These are phyloP conservation scores for Canavalia ensiformis DNA, from an alignment of 306 rosid genomes.

Conservation along the genomic window DNA sequence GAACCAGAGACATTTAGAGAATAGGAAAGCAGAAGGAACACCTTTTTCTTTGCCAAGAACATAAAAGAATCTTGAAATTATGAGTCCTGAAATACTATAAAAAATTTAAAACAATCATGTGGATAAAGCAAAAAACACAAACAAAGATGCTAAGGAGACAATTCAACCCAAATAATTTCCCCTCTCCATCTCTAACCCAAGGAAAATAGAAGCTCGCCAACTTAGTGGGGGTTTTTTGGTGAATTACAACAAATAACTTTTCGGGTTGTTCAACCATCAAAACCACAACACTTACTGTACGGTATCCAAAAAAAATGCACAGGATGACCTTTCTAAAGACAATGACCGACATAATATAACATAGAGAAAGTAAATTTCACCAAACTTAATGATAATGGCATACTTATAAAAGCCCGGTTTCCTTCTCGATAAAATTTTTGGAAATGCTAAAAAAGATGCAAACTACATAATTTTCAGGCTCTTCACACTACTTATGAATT, in stretches of 20 bases:
- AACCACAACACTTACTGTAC: constrained; percentile 1
- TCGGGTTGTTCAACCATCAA: neutral
- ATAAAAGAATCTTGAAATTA: neutral
- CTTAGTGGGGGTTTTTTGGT: neutral
- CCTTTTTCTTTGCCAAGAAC: constrained; percentile 1
- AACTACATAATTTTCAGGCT: neutral
- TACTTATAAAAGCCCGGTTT: neutral
- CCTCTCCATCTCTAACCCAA: constrained; percentile 19
- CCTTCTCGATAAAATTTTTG: constrained; percentile 5
- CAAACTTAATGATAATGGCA: neutral
- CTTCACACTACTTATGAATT: neutral
- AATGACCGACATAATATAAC: neutral
- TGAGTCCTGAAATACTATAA: neutral
- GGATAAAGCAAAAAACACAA: neutral
- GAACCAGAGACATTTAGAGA: constrained; percentile 1
- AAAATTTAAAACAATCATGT: neutral
- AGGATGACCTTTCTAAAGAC: neutral
- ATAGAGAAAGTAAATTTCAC: neutral
- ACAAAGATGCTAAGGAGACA: neutral
- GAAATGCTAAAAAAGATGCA: constrained; percentile 4
- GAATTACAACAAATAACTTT: neutral
- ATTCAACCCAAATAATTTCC: constrained; percentile 15
- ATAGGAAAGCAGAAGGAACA: neutral
- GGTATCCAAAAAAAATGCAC: neutral
- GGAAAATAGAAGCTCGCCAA: neutral